Evolutionary conservation across 1,139 yeast species (phyloP), one percentile per base, ranked within the genome.

Genomic region (Yamadazyma kanchanaburiensis): DNA sequence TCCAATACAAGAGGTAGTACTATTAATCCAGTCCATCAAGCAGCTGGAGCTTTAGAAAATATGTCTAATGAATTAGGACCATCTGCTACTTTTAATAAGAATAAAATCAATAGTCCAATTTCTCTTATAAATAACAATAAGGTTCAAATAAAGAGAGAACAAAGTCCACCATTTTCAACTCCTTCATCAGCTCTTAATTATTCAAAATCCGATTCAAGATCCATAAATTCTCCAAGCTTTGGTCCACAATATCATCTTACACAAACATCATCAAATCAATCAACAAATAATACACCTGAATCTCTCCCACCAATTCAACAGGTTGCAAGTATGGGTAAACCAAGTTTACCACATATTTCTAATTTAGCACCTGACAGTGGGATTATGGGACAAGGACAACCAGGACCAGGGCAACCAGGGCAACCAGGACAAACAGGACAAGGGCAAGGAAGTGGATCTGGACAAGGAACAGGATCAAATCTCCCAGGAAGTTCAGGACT

Each of bases 1-100:
- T 62, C 68, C 21, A 60, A 65, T 32, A 56, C 69, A 2, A 57
- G 68, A 38, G 43, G 51, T 15, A 34, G 43, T 2, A 20, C n/a
- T 13, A 22, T 22, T 10, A 24, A 22, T 30, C 30, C 40, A 12
- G 23, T 25, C 27, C 65, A 59, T 32, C 66, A 58, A 32, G 74
- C 77, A 22, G 84, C 84, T 9, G 81, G 82, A 6, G 82, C 81
- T 2, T 63, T 79, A 47, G 85, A 79, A 45, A 75, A 57, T 33
- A 66, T 69, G 72, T 59, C 71, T 5, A 57, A 64, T 40, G 73
- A 66, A 38, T 52, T 67, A 33, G 73, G 73, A 1, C 73, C 73
- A 4, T 59, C 66, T 39, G 72, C 73, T 1, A 55, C 69, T 5
- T 66, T 66, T 41, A 61, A 63, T 31, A 31, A 41, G 25, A 33